phyloP scores from a whole-genome alignment of 208 protist species.

The Leishmania turanica region DNA sequence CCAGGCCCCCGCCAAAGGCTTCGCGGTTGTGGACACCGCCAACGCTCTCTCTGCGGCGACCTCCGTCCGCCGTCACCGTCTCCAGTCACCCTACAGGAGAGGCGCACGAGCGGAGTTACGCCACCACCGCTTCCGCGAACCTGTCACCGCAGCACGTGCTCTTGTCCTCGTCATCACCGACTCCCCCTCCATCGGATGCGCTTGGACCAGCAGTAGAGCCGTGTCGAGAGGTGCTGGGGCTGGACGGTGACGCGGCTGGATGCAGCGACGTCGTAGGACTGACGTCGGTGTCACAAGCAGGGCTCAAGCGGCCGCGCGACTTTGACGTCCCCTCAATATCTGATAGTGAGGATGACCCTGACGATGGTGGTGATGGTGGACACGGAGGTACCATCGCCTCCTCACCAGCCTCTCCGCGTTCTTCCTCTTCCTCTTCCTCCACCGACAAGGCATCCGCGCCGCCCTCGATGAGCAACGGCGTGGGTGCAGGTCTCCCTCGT shows the following conservation, averaged over 20 bases:
- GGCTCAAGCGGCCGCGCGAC: conserved; percentile 3
- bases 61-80: background rate
- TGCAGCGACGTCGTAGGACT: background rate
- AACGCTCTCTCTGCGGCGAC: background rate
- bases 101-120: background rate
- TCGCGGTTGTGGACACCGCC: background rate
- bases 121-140: background rate
- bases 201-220: background rate
- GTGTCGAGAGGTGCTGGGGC: background rate
- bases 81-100: background rate
- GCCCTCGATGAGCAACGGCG: background rate
- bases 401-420: background rate
- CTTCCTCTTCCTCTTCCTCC: conserved; percentile 1
- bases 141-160: background rate
- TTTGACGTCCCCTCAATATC: background rate
- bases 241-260: background rate
- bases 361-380: background rate
- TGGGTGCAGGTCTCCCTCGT: background rate
- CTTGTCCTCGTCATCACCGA: background rate
- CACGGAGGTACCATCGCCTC: background rate
- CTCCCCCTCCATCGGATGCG: background rate
- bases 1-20: background rate
- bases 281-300: background rate
- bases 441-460: background rate
- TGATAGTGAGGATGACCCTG: background rate